Percentiles rank a stretch among this genome's conserved stretches.
phyloP scores from a whole-genome alignment of 768 basidiomycete species.

The Trametes cingulata region DNA sequence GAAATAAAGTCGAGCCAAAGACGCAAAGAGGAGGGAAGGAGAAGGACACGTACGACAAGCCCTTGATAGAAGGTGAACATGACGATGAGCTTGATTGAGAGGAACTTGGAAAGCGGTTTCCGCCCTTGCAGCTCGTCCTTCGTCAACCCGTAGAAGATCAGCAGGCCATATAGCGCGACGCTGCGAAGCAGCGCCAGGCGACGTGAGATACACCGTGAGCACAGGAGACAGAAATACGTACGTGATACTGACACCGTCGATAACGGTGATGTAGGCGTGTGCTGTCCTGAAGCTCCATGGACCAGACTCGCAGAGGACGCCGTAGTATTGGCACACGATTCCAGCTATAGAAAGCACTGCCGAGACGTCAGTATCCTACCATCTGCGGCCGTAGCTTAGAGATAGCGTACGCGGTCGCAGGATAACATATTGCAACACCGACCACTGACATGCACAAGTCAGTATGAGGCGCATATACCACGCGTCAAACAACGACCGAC shows the following conservation, averaged over 20 bases:
- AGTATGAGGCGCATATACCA: not conserved
- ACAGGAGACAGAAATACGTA: constrained; percentile 31
- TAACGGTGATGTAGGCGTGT: constrained; percentile 63
- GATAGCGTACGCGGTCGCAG: constrained; percentile 53
- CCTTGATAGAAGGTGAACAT: constrained; percentile 90
- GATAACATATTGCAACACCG: constrained; percentile 86
- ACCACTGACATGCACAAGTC: constrained; percentile 53
- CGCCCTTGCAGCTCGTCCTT: constrained; percentile 76
- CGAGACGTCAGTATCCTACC: not conserved
- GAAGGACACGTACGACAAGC: constrained; percentile 56
- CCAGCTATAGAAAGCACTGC: constrained; percentile 68
- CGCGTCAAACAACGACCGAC: constrained; percentile 38
- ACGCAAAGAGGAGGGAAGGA: not conserved
- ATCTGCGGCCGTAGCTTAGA: not conserved
- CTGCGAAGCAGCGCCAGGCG: constrained; percentile 35
- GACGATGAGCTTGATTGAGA: constrained; percentile 84
- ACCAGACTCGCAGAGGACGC: constrained; percentile 68
- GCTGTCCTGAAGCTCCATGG: constrained; percentile 64
- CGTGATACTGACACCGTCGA: constrained; percentile 86
- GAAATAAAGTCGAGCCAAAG: too few species aligned
- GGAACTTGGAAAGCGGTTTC: constrained; percentile 81
- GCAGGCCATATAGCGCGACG: constrained; percentile 81
- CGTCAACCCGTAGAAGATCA: constrained; percentile 82
- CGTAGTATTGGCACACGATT: constrained; percentile 70
- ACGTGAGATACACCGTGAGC: not conserved